phyloP scores from a whole-genome alignment of 305 asterid genomes.

The Fraxinus paxiana region DNA sequence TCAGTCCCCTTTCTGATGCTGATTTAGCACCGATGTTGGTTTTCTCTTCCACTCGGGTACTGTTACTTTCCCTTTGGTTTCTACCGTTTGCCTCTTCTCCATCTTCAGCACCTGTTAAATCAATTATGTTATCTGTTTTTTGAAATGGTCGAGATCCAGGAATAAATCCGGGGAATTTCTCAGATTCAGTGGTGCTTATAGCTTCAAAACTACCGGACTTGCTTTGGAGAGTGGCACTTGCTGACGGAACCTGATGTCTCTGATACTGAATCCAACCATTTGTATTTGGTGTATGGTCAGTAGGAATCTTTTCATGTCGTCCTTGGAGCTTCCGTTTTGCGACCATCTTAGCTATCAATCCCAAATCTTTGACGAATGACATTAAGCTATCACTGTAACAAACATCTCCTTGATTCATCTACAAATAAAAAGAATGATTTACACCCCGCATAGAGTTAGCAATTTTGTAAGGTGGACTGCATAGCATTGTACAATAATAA shows the following conservation, averaged over 20 bases:
- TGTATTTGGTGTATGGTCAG: neutral
- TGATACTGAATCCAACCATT: slow-evolving; percentile 4
- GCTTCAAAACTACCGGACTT: neutral
- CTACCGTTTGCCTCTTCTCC: slow-evolving; percentile 9
- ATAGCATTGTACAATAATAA: neutral
- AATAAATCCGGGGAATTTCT: slow-evolving; percentile 35
- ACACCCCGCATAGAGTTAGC: neutral
- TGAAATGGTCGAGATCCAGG: slow-evolving; percentile 17
- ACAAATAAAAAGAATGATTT: neutral
- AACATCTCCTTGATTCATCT: slow-evolving; percentile 39
- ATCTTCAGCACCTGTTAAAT: slow-evolving; percentile 23
- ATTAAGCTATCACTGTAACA: slow-evolving; percentile 58
- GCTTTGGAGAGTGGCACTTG: slow-evolving; percentile 11
- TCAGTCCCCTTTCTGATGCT: neutral
- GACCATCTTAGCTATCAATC: slow-evolving; percentile 57
- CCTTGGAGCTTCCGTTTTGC: slow-evolving; percentile 48
- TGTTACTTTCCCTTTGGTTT: neutral
- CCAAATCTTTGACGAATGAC: slow-evolving; percentile 55
- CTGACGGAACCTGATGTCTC: slow-evolving; percentile 14
- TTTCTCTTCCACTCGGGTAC: neutral
- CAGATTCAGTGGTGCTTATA: slow-evolving; percentile 6
- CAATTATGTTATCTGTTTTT: slow-evolving; percentile 16
- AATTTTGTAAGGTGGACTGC: neutral
- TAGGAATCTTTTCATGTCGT: slow-evolving; percentile 10
- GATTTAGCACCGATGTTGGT: neutral